phyloP scores from a whole-genome alignment of 768 basidiomycete genomes.

The Rhodosporidiobolus odoratus region DNA sequence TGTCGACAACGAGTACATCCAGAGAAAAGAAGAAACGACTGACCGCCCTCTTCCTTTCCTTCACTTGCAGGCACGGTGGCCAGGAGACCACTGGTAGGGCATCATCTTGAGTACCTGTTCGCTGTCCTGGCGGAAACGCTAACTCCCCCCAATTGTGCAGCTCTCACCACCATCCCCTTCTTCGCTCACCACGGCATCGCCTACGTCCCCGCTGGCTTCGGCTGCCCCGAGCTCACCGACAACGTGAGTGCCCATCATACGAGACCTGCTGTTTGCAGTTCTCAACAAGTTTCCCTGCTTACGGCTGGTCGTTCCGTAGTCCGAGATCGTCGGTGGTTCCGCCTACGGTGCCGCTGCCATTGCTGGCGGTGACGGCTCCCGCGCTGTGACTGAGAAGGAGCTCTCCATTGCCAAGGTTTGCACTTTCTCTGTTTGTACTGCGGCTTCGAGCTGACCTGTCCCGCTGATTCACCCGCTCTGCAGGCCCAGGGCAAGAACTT shows the following conservation, averaged over 20 bases:
- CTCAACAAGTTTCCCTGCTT: slow-evolving; percentile 36
- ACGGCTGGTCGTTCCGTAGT: slow-evolving; percentile 44
- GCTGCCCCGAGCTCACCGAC: slow-evolving; percentile 51
- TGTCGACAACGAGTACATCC: no score
- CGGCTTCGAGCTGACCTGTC: no score
- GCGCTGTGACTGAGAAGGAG: slow-evolving; percentile 37
- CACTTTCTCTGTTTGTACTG: not conserved
- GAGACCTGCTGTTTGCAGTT: slow-evolving; percentile 48
- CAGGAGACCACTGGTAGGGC: slow-evolving; percentile 44
- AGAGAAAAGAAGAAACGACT: not conserved
- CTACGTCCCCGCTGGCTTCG: slow-evolving; percentile 68
- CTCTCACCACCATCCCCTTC: slow-evolving; percentile 55
- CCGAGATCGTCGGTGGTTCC: slow-evolving; percentile 53
- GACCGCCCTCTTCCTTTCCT: no score
- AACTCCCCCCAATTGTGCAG: slow-evolving; percentile 4
- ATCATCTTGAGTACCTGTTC: no score
- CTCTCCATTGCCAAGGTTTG: slow-evolving; percentile 32
- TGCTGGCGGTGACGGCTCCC: slow-evolving; percentile 45
- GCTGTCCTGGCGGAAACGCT: no score
- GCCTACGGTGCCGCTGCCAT: slow-evolving; percentile 65
- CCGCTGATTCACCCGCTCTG: not conserved
- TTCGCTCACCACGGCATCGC: slow-evolving; percentile 58
- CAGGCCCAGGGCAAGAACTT: slow-evolving; percentile 32
- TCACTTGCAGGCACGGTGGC: no score
- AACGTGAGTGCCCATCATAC: slow-evolving; percentile 50